Evolutionary conservation across 192 early-diverging fungal genomes (phyloP), one percentile per base, ranked within the genome.

Genomic region (Thamnidium elegans): DNA sequence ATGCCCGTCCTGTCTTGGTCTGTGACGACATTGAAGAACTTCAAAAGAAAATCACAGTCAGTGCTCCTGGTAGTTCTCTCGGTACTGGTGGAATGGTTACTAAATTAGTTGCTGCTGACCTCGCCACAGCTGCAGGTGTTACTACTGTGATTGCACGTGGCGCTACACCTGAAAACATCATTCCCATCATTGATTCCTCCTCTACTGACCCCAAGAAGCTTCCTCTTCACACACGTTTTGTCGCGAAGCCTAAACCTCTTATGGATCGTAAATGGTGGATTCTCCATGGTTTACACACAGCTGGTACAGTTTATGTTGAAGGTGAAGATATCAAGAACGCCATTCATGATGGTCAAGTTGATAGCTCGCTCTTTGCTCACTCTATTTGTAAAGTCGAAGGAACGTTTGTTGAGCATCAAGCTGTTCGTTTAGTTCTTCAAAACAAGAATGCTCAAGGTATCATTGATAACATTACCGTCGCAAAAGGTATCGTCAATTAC

Each of bases 11-110:
- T 0, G 87, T 99, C 8, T 68, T 89, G n/a, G 80, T 92, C n/a
- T 94, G 96, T 47, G 83, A 89, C 30, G 93, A 97, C 72, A 87
- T 99, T 73, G 76, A 83, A 26, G 82, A 84, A 26, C 75, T 98
- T 61, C 83, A 82, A 61, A 86, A 89, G 23, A 70, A 86, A 70
- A 90, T 97, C 14, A 89, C 81, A 14, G 91, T 98, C 30, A 84
- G 89, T 5, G 80, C 92, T 10, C 84, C 91, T 5, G 95, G 97
- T 23, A 92, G 90, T 17, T 83, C 90, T 7, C 84, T 98, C 1
- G 97, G 97, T 46, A 99, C 97, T 0, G 97, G 97, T 63, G 97
- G 97, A 42, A 99, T 99, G 97, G 86, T 91, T 2, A 99, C 97
- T 15, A 99, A 99, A 79, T 84, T 99, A 13, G 93, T 96, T 68